Percentiles rank a stretch among this genome's conserved stretches.
These are phyloP conservation scores for Durusdinium trenchii DNA, from an alignment of 73 alveolate species.

Conservation along the genomic window DNA sequence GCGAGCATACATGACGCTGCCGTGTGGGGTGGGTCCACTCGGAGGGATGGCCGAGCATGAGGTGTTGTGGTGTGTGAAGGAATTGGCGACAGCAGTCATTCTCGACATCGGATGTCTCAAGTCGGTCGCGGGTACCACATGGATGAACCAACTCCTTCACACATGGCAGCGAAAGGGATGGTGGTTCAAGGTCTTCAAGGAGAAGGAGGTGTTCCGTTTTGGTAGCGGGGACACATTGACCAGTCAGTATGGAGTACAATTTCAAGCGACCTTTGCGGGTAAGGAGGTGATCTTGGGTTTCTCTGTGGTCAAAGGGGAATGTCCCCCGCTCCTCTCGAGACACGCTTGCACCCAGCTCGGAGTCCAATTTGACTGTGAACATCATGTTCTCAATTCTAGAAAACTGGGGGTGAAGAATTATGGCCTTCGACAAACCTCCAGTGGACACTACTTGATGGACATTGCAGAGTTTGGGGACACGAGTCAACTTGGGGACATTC, in stretches of 20 bases:
- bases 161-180: background rate
- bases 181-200: background rate
- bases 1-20: background rate
- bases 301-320: background rate
- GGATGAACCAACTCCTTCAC: background rate
- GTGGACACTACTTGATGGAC: conserved; percentile 27
- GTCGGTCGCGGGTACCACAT: background rate
- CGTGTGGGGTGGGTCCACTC: background rate
- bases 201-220: background rate
- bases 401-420: background rate
- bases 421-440: background rate
- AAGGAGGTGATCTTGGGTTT: background rate
- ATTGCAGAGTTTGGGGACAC: background rate
- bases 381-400: background rate
- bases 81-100: background rate
- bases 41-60: background rate
- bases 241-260: background rate
- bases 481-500: background rate
- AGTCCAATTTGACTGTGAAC: conserved; percentile 5
- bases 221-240: background rate
- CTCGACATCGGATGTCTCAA: background rate
- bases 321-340: background rate
- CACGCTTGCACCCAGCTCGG: conserved; percentile 20
- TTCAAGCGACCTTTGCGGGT: background rate
- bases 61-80: background rate